These are phyloP conservation scores for Filosporella fistucella DNA, from an alignment of 495 filamentous ascomycete species.

Conservation along the genomic window DNA sequence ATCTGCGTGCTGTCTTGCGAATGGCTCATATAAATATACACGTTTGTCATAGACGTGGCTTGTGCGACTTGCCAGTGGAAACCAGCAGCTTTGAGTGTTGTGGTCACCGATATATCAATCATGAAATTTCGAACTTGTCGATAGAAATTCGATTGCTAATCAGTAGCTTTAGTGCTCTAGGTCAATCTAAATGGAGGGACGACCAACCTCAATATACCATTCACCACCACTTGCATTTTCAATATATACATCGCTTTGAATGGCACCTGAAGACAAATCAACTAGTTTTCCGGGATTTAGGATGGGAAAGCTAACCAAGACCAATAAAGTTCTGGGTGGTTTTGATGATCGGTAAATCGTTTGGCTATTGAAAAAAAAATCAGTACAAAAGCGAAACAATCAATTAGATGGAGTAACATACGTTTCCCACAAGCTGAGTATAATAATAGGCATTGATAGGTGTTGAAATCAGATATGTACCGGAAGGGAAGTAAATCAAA, in stretches of 20 bases:
- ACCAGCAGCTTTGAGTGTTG: slow-evolving; percentile 11
- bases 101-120: slow-evolving; percentile 29
- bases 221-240: not conserved
- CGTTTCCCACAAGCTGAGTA: slow-evolving; percentile 78
- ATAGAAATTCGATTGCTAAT: slow-evolving; percentile 27
- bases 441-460: slow-evolving; percentile 74
- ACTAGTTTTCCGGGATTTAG: not conserved
- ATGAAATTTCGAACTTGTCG: slow-evolving; percentile 34
- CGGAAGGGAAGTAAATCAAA: slow-evolving; percentile 76
- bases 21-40: slow-evolving; percentile 41
- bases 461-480: slow-evolving; percentile 56
- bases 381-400: not conserved
- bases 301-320: not conserved
- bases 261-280: slow-evolving; percentile 1
- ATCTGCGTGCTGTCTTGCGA: slow-evolving; percentile 24
- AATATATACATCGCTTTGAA: slow-evolving; percentile 10
- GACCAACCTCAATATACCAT: slow-evolving; percentile 8
- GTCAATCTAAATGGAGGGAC: slow-evolving; percentile 12
- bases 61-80: slow-evolving; percentile 41
- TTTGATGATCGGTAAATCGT: slow-evolving; percentile 3
- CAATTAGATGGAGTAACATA: not conserved
- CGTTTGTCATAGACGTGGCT: slow-evolving; percentile 39
- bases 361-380: slow-evolving; percentile 24
- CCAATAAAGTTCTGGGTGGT: slow-evolving; percentile 3
- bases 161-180: not conserved